phyloP scores from a whole-genome alignment of 2,329 filamentous ascomycete genomes.

The Alternaria triticimaculans region DNA sequence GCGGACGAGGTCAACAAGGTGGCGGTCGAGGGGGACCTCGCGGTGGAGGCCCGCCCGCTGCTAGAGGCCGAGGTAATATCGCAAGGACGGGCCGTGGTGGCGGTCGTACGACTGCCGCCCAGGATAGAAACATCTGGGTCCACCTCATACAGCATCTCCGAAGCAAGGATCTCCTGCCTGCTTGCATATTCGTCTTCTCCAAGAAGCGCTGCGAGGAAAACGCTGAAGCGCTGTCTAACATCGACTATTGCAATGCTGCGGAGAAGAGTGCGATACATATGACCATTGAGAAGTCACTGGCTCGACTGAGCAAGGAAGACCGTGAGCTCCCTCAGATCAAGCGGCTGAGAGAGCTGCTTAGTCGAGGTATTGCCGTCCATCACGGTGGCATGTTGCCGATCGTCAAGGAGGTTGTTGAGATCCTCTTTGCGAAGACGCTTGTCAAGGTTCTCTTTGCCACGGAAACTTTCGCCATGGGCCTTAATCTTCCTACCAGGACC shows the following conservation, averaged over 20 bases:
- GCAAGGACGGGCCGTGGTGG: constrained; percentile 84
- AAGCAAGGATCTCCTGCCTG: constrained; percentile 85
- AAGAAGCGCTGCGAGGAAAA: constrained; percentile 98
- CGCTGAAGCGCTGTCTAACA: constrained; percentile 90
- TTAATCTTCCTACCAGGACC: constrained; percentile 93
- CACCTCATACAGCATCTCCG: constrained; percentile 90
- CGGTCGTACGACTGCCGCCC: constrained; percentile 85
- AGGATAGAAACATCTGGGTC: constrained; percentile 97
- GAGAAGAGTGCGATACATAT: constrained; percentile 98
- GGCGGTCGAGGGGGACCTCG: constrained; percentile 58
- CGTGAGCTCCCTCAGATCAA: constrained; percentile 89
- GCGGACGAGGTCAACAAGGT: constrained; percentile 55
- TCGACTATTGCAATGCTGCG: constrained; percentile 89
- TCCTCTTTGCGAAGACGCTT: constrained; percentile 90
- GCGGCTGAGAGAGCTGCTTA: constrained; percentile 81
- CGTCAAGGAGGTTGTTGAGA: constrained; percentile 97
- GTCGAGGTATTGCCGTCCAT: constrained; percentile 91
- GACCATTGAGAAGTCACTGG: constrained; percentile 94
- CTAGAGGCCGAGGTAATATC: constrained; percentile 79
- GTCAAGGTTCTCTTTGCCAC: constrained; percentile 98
- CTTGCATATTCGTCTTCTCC: constrained; percentile 98
- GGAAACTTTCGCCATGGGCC: constrained; percentile 97
- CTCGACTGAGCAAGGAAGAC: constrained; percentile 89
- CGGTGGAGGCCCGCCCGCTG: constrained; percentile 61
- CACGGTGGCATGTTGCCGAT: constrained; percentile 94